Percentiles rank a stretch among this genome's conserved stretches.
Evolutionary conservation across 2,329 filamentous ascomycete genomes (phyloP).

Genomic region (Trichoderma atrobrunneum): DNA sequence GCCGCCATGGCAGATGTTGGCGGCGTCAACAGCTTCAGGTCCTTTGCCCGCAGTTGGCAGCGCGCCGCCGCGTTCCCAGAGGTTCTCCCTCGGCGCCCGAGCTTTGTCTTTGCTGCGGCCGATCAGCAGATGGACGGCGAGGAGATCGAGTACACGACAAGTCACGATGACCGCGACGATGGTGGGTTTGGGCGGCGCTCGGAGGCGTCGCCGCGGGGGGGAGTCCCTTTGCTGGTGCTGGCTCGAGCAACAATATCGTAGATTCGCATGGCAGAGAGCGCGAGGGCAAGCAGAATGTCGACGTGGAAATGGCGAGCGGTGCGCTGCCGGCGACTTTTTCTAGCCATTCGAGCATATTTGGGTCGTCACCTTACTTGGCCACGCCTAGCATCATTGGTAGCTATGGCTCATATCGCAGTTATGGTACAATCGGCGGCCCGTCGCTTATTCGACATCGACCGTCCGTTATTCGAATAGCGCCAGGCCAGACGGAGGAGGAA

Average conservation of each 20-base stretch:
- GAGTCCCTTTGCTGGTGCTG: slow-evolving; percentile 27
- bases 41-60: slow-evolving; percentile 90
- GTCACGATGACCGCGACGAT: slow-evolving; percentile 38
- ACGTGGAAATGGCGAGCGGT: slow-evolving; percentile 41
- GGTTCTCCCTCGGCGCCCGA: slow-evolving; percentile 74
- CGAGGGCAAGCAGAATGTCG: slow-evolving; percentile 46
- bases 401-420: slow-evolving; percentile 58
- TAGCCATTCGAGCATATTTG: slow-evolving; percentile 49
- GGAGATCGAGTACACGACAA: slow-evolving; percentile 41
- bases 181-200: slow-evolving; percentile 52
- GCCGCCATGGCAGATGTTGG: slow-evolving; percentile 67
- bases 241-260: slow-evolving; percentile 23
- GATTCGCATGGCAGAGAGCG: slow-evolving; percentile 37
- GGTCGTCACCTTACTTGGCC: slow-evolving; percentile 58
- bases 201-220: slow-evolving; percentile 36
- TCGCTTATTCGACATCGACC: slow-evolving; percentile 35
- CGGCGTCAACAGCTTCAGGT: slow-evolving; percentile 90
- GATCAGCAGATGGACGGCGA: slow-evolving; percentile 42
- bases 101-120: slow-evolving; percentile 64
- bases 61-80: slow-evolving; percentile 85
- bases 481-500: slow-evolving; percentile 25
- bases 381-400: slow-evolving; percentile 70
- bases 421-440: slow-evolving; percentile 49
- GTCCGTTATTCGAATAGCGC: slow-evolving; percentile 45
- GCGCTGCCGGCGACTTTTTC: slow-evolving; percentile 31